Conservation (phyloP, 176 grass and related monocot genomes). For the Triticum turgidum region DNA sequence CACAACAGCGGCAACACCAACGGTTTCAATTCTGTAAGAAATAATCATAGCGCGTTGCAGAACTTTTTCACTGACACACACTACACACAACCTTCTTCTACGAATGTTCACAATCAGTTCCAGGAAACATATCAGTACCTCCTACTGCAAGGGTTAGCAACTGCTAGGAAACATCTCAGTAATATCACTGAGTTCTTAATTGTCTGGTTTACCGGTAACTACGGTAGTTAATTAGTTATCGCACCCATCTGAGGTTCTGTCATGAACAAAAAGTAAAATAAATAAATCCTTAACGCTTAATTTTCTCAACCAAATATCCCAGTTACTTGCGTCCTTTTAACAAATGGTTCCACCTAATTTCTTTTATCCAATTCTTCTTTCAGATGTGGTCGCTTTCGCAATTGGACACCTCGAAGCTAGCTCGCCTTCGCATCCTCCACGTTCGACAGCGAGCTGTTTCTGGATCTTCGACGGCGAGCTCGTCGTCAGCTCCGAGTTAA, state of each 20-base stretch:
- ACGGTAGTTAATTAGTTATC: neutral
- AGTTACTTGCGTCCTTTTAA: too few species aligned
- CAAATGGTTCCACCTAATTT: too few species aligned
- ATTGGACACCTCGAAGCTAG: neutral
- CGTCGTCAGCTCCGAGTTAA: neutral
- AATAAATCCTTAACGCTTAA: too few species aligned
- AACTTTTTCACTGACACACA: too few species aligned
- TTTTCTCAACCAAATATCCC: too few species aligned
- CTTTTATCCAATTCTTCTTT: too few species aligned
- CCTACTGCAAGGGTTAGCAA: neutral
- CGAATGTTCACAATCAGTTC: neutral
- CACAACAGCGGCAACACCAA: neutral
- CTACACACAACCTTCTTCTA: neutral
- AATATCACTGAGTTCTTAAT: neutral
- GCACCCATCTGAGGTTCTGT: too few species aligned
- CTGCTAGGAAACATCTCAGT: neutral
- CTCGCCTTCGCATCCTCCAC: neutral
- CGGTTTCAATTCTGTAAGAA: neutral
- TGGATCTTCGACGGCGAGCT: neutral
- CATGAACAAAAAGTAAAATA: too few species aligned
- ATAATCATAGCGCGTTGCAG: too few species aligned
- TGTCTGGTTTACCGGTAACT: neutral
- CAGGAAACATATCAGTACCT: neutral
- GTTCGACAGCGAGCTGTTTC: neutral
- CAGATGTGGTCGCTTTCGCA: neutral